Conservation (phyloP, 148 eudicot species). For the Diospyros lotus region DNA sequence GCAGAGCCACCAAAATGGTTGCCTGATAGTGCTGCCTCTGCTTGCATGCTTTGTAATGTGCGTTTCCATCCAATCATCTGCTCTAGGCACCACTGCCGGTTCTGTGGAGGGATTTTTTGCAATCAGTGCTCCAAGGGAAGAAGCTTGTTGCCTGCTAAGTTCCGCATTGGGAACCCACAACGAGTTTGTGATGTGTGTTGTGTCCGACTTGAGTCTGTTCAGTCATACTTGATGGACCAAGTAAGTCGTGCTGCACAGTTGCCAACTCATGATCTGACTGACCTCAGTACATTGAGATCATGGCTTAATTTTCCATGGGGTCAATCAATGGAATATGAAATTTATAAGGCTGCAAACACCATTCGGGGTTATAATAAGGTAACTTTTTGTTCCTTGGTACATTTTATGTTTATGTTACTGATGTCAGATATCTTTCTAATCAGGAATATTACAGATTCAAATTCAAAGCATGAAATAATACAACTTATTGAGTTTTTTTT, state of each 20-base stretch:
- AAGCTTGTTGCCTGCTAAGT: conserved; percentile 60
- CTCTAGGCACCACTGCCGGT: conserved; percentile 70
- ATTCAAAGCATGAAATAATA: no score
- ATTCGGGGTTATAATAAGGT: conserved; percentile 58
- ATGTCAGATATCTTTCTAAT: background rate
- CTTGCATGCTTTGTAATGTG: conserved; percentile 60
- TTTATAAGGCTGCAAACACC: conserved; percentile 61
- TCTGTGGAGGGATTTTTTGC: conserved; percentile 71
- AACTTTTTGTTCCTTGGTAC: background rate
- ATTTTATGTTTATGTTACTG: background rate
- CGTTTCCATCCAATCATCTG: conserved; percentile 71
- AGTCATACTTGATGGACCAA: conserved; percentile 59
- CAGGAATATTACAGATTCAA: no score
- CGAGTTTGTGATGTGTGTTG: conserved; percentile 70
- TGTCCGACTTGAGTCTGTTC: conserved; percentile 59
- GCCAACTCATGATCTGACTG: conserved; percentile 73
- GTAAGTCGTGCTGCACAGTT: conserved; percentile 68
- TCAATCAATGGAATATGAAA: conserved; percentile 69
- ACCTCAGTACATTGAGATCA: conserved; percentile 68
- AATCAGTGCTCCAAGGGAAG: conserved; percentile 65
- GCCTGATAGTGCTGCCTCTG: conserved; percentile 62
- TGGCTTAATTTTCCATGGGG: conserved; percentile 85
- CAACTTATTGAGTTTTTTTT: no score
- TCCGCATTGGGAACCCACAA: conserved; percentile 45
- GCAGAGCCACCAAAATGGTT: conserved; percentile 68